Percentiles rank a stretch among this genome's conserved stretches.
These are phyloP conservation scores for Lyophyllum atratum DNA, from an alignment of 768 basidiomycete genomes.

Conservation along the genomic window DNA sequence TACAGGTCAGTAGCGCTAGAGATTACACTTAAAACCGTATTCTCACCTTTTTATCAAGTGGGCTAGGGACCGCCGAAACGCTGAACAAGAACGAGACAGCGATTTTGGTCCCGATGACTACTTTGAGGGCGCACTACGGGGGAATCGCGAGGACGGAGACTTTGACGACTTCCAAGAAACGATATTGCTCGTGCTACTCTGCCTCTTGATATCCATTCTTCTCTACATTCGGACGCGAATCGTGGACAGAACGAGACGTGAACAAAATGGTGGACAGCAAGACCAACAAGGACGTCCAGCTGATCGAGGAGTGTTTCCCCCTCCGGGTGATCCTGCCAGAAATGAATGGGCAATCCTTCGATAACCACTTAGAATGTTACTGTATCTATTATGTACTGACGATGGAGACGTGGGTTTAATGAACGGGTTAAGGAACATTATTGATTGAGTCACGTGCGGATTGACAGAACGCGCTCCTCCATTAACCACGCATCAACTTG, in stretches of 20 bases:
- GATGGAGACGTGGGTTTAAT: neutral
- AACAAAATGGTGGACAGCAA: constrained; percentile 52
- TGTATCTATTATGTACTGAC: constrained; percentile 14
- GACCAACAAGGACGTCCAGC: constrained; percentile 37
- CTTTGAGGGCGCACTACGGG: constrained; percentile 66
- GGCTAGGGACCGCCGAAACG: constrained; percentile 73
- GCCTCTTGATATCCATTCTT: constrained; percentile 70
- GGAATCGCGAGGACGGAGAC: constrained; percentile 62
- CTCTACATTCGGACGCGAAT: constrained; percentile 81
- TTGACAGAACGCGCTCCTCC: constrained; percentile 13
- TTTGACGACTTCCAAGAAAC: constrained; percentile 79
- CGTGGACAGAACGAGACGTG: constrained; percentile 69
- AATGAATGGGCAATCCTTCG: constrained; percentile 67
- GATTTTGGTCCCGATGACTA: constrained; percentile 86
- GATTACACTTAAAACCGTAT: neutral
- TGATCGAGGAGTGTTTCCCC: constrained; percentile 58
- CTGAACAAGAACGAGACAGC: constrained; percentile 70
- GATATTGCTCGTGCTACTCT: constrained; percentile 72
- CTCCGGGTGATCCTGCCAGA: constrained; percentile 62
- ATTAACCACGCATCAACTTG: constrained; percentile 8
- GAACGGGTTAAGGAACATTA: too few relatives aligned
- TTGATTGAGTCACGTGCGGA: constrained; percentile 17
- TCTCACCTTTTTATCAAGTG: constrained; percentile 45
- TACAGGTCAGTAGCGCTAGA: constrained; percentile 52
- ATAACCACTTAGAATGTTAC: constrained; percentile 31